phyloP scores from a whole-genome alignment of 1,284 basidiomycete species.

The Coniophora puteana region DNA sequence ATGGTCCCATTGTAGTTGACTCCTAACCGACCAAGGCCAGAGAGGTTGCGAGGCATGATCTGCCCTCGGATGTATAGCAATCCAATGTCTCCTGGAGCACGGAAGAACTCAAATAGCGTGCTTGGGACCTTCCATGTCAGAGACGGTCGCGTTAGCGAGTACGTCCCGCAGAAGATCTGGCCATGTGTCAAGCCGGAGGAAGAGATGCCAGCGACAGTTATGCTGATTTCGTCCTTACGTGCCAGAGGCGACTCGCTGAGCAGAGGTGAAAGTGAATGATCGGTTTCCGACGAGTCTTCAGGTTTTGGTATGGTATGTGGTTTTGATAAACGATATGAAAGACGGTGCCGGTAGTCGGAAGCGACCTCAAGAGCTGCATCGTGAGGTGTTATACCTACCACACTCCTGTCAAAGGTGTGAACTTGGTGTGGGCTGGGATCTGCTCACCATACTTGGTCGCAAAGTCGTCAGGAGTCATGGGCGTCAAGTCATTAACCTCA shows the following conservation, averaged over 20 bases:
- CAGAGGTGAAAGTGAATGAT: too few species aligned
- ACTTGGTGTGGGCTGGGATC: background rate
- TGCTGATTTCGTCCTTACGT: conserved; percentile 9
- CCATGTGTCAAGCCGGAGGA: conserved; percentile 9
- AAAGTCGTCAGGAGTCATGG: background rate
- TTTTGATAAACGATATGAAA: conserved; percentile 11
- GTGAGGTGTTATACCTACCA: conserved; percentile 9
- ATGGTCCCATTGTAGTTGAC: conserved; percentile 12
- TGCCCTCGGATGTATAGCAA: conserved; percentile 13
- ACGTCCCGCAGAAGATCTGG: conserved; percentile 11
- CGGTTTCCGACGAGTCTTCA: conserved; percentile 4
- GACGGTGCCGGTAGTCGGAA: conserved; percentile 10
- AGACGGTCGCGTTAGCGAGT: conserved; percentile 8
- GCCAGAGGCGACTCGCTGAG: conserved; percentile 7
- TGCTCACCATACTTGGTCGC: background rate
- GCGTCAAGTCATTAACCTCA: background rate
- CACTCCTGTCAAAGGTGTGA: background rate
- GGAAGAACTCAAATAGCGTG: conserved; percentile 13
- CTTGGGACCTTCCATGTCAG: conserved; percentile 11
- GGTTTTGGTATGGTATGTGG: conserved; percentile 7
- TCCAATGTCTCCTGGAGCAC: conserved; percentile 5
- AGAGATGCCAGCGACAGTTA: conserved; percentile 10
- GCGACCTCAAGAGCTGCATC: conserved; percentile 13
- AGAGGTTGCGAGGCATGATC: conserved; percentile 8
- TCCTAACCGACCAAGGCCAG: conserved; percentile 4